phyloP scores from a whole-genome alignment of 371 early-diverging fungal species.

The Choanephora cucurbitarum region DNA sequence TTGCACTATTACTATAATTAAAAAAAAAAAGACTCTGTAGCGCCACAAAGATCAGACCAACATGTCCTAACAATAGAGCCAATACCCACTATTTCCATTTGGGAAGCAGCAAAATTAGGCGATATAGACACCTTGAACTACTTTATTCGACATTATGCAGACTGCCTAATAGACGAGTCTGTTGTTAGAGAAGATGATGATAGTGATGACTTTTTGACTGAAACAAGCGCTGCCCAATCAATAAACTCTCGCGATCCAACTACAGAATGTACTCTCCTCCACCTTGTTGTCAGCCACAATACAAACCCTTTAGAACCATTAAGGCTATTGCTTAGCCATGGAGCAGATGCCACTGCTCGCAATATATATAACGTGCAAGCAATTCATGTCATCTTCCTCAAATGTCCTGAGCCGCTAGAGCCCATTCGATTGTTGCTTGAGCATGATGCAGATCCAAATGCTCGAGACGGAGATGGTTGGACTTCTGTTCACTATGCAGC shows the following conservation, averaged over 20 bases:
- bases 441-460: constrained; percentile 52
- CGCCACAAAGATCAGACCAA: constrained; percentile 3
- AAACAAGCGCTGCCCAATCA: constrained; percentile 12
- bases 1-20: neutral
- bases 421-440: constrained; percentile 29
- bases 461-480: constrained; percentile 69
- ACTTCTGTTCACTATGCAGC: constrained; percentile 72
- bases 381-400: constrained; percentile 40
- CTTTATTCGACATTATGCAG: constrained; percentile 15
- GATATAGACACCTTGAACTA: constrained; percentile 27
- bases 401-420: constrained; percentile 45
- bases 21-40: constrained; percentile 1
- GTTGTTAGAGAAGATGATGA: neutral
- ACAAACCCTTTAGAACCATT: constrained; percentile 33
- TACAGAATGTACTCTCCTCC: constrained; percentile 52
- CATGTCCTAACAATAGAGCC: constrained; percentile 5
- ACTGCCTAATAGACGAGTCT: neutral
- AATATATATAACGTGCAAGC: constrained; percentile 42
- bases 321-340: constrained; percentile 44
- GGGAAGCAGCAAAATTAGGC: constrained; percentile 36
- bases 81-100: constrained; percentile 14
- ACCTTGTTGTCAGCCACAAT: constrained; percentile 44
- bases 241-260: constrained; percentile 52
- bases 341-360: constrained; percentile 51
- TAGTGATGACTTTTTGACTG: neutral